Evolutionary conservation across 257 asterid species (phyloP), one percentile per base, ranked within the genome.

Genomic region (Scutellaria minor): DNA sequence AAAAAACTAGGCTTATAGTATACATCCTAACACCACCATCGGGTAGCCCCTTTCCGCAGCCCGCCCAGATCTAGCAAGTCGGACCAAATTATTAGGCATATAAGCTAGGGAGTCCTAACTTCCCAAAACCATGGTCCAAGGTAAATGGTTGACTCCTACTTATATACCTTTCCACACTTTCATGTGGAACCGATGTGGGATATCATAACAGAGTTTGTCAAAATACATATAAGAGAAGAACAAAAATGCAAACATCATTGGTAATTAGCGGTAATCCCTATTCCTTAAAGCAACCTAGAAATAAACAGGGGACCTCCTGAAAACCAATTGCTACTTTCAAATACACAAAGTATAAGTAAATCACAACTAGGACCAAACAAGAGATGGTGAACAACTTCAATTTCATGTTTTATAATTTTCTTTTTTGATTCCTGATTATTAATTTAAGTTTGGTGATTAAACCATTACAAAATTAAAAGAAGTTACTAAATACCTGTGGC

Each of bases 401-500:
- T 31, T 6, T 7, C 40, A 42, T 46, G 39, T 12, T 18, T 11
- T 27, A 6, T 5, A n/a, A 5, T 60, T 39, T 70, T 5, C 13
- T 50, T 52, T 20, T 14, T 20, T 14, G 37, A 31, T 31, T 31
- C 4, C 3, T 7, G 24, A 7, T 39, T 18, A 5, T 20, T 50
- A 11, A 27, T 15, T 44, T 72, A 2, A 11, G 1, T 44, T 18
- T 11, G 60, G 60, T 24, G 41, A 47, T 57, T 57, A 47, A 67
- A 44, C 60, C 67, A 70, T 20, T 7, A 9, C 56, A 66, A 64
- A 73, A 55, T 13, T 4, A 9, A 6, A 13, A 41, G 37, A 9
- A 51, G 53, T 14, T 66, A 7, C 66, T 44, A 64, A 56, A 24
- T 89, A 95, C 99, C 99, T 87, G 86, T 88, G 99, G 71, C 98